Evolutionary conservation across 306 rosid genomes (phyloP).

Genomic region (Cucurbita moschata): DNA sequence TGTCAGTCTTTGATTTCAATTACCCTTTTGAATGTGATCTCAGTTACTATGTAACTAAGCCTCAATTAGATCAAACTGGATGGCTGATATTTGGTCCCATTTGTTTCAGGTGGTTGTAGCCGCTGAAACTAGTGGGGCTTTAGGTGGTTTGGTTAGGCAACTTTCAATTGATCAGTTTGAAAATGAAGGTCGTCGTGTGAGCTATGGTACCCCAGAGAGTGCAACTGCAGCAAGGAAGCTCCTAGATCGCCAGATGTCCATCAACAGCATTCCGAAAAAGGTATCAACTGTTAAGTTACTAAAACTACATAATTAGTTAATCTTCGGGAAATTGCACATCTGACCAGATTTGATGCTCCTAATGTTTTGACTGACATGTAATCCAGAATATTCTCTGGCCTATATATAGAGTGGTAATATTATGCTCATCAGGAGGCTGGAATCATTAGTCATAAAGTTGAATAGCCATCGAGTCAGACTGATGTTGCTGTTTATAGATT

Average conservation of each 20-base stretch:
- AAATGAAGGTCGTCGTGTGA: conserved; percentile 96
- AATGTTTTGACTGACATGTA: background rate
- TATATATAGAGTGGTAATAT: background rate
- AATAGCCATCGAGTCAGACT: background rate
- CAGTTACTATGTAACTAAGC: background rate
- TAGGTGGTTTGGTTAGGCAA: conserved; percentile 98
- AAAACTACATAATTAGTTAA: background rate
- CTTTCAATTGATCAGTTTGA: conserved; percentile 98
- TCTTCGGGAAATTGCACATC: background rate
- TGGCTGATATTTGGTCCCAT: conserved; percentile 17
- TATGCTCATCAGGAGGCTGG: background rate
- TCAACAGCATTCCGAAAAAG: conserved; percentile 90
- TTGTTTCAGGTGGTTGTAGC: conserved; percentile 78
- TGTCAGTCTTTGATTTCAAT: conserved; percentile 42
- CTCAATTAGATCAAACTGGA: background rate
- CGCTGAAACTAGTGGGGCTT: conserved; percentile 97
- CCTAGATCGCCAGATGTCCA: conserved; percentile 93
- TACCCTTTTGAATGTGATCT: conserved; percentile 7
- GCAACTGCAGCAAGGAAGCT: conserved; percentile 97
- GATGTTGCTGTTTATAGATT: background rate
- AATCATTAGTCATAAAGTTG: background rate
- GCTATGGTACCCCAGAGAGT: conserved; percentile 96
- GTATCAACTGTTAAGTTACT: conserved; percentile 15
- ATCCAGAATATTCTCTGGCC: background rate
- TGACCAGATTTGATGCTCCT: background rate